Evolutionary conservation across 169 alveolate genomes (phyloP), one percentile per base, ranked within the genome.

Genomic region (Eimeria nieschulzi): DNA sequence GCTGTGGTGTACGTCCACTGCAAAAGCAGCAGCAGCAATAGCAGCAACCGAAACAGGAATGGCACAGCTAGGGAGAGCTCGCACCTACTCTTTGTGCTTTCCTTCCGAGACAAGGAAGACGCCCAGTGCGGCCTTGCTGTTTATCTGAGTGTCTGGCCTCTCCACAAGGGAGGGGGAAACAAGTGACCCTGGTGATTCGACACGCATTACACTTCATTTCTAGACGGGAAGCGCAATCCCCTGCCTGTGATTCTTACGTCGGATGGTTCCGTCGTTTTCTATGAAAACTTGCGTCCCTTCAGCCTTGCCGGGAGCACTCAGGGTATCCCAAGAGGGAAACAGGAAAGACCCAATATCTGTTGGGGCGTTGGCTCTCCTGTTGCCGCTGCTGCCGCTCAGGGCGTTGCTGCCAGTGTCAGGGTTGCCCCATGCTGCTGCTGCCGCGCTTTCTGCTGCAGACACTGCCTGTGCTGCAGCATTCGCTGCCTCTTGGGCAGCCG

Each of bases 401-500:
- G 68, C n/a, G 68, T 59, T 59, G 68, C 68, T 59, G n/a, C 68
- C n/a, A 19, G n/a, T 59, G 68, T 59, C 68, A 19, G 68, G 15
- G 68, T 19, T 59, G 68, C 68, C 68, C 68, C 68, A 59, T 12
- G 68, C 68, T 59, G 68, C 68, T 59, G n/a, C 68, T 59, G 68
- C 68, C 0, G 68, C 68, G n/a, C 68, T 59, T 19, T 59, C 68
- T 19, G 68, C 68, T 59, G 68, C 68, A 59, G 68, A 59, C 1
- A 59, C 68, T 59, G 68, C 68, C 68, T 59, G 68, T 19, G 68
- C 68, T 59, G 68, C 68, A 59, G 68, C 68, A 59, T 1, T 19
- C 2, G 68, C 68, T 59, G 68, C 68, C n/a, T 19, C 68, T 59
- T 59, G 15, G 68, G 68, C 68, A 15, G 68, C 68, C n/a, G 15